Evolutionary conservation across 148 eudicot species (phyloP).

Genomic region (Vaccinium macrocarpon): DNA sequence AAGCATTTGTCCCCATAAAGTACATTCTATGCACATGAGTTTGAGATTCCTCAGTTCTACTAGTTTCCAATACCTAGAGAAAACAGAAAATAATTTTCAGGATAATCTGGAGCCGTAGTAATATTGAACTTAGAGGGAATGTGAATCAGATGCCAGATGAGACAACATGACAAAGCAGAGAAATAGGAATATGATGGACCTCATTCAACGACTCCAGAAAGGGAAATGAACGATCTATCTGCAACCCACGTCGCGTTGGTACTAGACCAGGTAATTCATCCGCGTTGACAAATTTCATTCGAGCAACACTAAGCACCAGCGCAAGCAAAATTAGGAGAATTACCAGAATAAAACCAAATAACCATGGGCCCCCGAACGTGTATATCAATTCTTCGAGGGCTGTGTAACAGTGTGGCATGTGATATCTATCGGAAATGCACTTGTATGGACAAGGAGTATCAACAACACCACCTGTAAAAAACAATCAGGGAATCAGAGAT

Average conservation of each 20-base stretch:
- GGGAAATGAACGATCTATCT: slow-evolving; percentile 88
- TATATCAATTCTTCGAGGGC: slow-evolving; percentile 84
- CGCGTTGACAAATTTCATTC: slow-evolving; percentile 74
- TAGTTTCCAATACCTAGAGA: slow-evolving; percentile 83
- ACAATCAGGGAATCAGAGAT: slow-evolving; percentile 12
- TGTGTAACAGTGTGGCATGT: slow-evolving; percentile 91
- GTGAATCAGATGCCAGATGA: background rate
- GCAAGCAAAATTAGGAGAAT: slow-evolving; percentile 71
- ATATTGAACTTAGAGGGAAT: background rate
- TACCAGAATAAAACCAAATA: slow-evolving; percentile 70
- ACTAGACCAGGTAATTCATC: slow-evolving; percentile 72
- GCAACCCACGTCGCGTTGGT: slow-evolving; percentile 66
- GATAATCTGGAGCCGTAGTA: slow-evolving; percentile 8
- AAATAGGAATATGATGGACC: slow-evolving; percentile 37
- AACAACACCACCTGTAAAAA: slow-evolving; percentile 74
- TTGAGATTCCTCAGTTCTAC: slow-evolving; percentile 78
- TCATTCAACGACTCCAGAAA: slow-evolving; percentile 95
- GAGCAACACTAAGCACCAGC: slow-evolving; percentile 89
- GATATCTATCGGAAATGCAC: slow-evolving; percentile 94
- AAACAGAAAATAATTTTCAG: slow-evolving; percentile 19
- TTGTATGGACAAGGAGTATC: slow-evolving; percentile 87
- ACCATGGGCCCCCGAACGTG: slow-evolving; percentile 97
- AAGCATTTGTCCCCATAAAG: slow-evolving; percentile 89
- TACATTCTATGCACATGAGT: slow-evolving; percentile 93
- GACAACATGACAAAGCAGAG: background rate